Base-by-base conservation (phyloP, 352 stramenopile genomes). In the Globisporangium recalcitrans region DNA sequence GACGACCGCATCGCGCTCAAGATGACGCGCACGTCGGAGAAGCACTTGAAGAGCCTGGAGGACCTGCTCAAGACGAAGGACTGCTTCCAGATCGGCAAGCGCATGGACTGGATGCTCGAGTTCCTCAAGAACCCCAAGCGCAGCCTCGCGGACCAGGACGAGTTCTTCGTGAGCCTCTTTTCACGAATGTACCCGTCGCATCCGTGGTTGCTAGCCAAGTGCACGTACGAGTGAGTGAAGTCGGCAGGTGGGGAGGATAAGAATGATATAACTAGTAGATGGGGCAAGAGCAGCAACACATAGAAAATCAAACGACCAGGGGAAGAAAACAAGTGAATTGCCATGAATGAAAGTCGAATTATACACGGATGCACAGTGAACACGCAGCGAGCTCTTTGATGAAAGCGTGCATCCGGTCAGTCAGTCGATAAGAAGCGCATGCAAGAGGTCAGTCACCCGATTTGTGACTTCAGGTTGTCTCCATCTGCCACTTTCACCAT, bases 161-260 rank as follows among this genome's bases (percentile, higher is more conserved):
- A 92, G 68, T 92, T 93, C 61, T 91, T 92, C 51, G 79, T 91
- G 48, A 89, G 81, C 32, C 68, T 95, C 32, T 92, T 95, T 51
- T 88, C 81, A 19, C 84, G 85, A 42, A 88, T 93, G 64, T 95
- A 91, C 67, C 85, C 87, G 22, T 77, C 78, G 29, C 81, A 93
- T 40, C 71, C 74, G 44, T 95, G 85, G 85, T 62, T 95, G 36
- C 67, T 95, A 19, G 81, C 77, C 10, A 93, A 93, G 65, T 91
- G 82, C 56, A 49, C 78, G 27, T 62, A 74, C 51, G 60, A 65
- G 51, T 65, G 51, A 65, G 47, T 13, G n/a, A 31, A 5, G 16
- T 46, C 1, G 22, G 1, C 4, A 49, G 11, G 19, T 49, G n/a
- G 21, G 22, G 26, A 52, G 5, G 13, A 52, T 27, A 31, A 52